These are phyloP conservation scores for Aureobasidium sp. DNA, from an alignment of 2,329 filamentous ascomycete genomes.

Conservation along the genomic window DNA sequence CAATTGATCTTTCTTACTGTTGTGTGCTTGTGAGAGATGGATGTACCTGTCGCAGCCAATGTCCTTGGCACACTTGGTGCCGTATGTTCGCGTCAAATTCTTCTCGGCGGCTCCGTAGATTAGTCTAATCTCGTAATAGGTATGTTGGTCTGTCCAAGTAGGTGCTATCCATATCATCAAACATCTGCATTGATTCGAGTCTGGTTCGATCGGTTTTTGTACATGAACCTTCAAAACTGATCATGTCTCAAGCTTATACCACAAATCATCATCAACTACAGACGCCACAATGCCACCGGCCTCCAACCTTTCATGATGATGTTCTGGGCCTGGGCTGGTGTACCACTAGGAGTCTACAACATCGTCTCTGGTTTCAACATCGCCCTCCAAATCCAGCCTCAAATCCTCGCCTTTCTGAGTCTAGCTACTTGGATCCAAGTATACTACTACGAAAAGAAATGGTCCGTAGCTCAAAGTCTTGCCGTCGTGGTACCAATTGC, in stretches of 20 bases:
- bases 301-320: slow-evolving; percentile 67
- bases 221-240: neutral
- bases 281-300: slow-evolving; percentile 57
- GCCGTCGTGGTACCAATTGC: slow-evolving; percentile 47
- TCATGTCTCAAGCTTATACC: slow-evolving; percentile 51
- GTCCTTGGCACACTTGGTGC: slow-evolving; percentile 54
- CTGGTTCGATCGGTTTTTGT: no score
- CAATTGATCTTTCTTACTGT: neutral
- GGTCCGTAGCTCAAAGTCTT: slow-evolving; percentile 45
- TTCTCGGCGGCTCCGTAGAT: neutral
- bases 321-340: slow-evolving; percentile 60
- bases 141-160: slow-evolving; percentile 62
- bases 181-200: no score
- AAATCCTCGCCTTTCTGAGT: slow-evolving; percentile 48
- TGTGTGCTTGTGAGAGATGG: slow-evolving; percentile 35
- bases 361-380: slow-evolving; percentile 49
- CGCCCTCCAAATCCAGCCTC: slow-evolving; percentile 49
- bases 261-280: slow-evolving; percentile 62
- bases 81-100: slow-evolving; percentile 1
- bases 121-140: slow-evolving; percentile 21
- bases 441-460: slow-evolving; percentile 50
- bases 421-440: slow-evolving; percentile 51
- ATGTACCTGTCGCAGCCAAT: slow-evolving; percentile 50
- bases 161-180: slow-evolving; percentile 7
- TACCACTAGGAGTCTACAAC: slow-evolving; percentile 58